Evolutionary conservation across 2,329 filamentous ascomycete genomes (phyloP).

Genomic region (Penicillium sp.): DNA sequence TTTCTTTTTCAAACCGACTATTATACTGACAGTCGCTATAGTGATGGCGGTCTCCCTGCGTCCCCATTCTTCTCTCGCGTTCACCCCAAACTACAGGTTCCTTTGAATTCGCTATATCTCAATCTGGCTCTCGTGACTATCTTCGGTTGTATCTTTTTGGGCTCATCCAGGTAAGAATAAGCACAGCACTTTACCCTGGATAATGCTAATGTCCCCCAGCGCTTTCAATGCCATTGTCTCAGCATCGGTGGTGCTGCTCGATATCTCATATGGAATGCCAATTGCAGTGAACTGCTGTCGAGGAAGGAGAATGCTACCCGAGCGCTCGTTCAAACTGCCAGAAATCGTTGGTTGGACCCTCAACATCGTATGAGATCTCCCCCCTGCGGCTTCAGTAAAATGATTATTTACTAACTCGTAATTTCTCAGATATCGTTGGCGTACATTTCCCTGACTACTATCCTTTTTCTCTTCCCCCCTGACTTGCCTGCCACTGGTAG

Average conservation of each 20-base stretch:
- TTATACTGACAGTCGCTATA: slow-evolving; percentile 14
- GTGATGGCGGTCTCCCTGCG: slow-evolving; percentile 65
- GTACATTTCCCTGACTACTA: slow-evolving; percentile 68
- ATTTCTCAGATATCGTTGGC: slow-evolving; percentile 53
- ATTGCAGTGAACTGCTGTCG: slow-evolving; percentile 67
- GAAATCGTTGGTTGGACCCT: slow-evolving; percentile 57
- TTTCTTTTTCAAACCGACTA: background rate
- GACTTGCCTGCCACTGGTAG: slow-evolving; percentile 60
- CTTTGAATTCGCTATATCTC: slow-evolving; percentile 64
- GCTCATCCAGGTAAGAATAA: slow-evolving; percentile 45
- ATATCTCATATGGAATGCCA: slow-evolving; percentile 72
- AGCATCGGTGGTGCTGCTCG: slow-evolving; percentile 68
- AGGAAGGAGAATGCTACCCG: slow-evolving; percentile 64
- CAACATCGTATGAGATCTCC: slow-evolving; percentile 49
- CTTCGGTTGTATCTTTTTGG: slow-evolving; percentile 69
- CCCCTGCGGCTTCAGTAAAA: background rate
- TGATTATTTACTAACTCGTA: slow-evolving; percentile 6
- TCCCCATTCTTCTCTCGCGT: slow-evolving; percentile 61
- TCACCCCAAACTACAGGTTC: slow-evolving; percentile 60
- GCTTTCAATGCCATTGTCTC: slow-evolving; percentile 72
- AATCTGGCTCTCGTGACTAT: slow-evolving; percentile 61
- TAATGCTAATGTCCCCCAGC: slow-evolving; percentile 19
- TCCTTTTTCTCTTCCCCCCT: slow-evolving; percentile 73
- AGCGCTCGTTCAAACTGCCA: slow-evolving; percentile 57
- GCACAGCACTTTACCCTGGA: background rate